Evolutionary conservation across 305 asterid genomes (phyloP).

Genomic region (Withania somnifera): DNA sequence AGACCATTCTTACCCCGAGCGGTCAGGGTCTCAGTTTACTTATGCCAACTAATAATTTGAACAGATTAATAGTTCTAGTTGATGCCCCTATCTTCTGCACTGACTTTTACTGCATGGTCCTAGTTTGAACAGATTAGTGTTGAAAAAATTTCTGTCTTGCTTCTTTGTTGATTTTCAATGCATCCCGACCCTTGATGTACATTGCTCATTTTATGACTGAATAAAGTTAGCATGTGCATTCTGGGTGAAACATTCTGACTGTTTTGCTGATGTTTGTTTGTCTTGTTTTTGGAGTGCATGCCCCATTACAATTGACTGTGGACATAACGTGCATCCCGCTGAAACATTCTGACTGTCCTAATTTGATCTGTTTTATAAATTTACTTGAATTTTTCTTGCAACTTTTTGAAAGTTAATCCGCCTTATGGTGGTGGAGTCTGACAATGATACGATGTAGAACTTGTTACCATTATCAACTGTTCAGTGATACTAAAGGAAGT

Average conservation of each 20-base stretch:
- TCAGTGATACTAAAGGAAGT: background rate
- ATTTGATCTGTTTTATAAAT: background rate
- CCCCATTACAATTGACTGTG: background rate
- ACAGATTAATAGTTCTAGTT: background rate
- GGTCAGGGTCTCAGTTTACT: background rate
- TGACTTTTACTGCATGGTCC: background rate
- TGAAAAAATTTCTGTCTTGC: background rate
- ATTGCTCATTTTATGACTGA: background rate
- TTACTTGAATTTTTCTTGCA: background rate
- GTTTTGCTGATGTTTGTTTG: background rate
- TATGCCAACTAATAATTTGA: background rate
- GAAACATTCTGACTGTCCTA: background rate
- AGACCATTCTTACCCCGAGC: background rate
- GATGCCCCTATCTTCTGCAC: background rate
- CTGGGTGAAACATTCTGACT: background rate
- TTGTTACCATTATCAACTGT: background rate
- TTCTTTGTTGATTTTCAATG: background rate
- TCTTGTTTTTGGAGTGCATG: background rate
- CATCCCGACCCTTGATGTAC: background rate
- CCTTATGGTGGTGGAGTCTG: background rate
- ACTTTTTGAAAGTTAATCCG: background rate
- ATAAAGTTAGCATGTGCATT: background rate
- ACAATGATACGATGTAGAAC: background rate
- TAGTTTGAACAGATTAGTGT: background rate
- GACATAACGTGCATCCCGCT: background rate